Conservation (phyloP, 768 basidiomycete genomes). For the Boletus fagicola region DNA sequence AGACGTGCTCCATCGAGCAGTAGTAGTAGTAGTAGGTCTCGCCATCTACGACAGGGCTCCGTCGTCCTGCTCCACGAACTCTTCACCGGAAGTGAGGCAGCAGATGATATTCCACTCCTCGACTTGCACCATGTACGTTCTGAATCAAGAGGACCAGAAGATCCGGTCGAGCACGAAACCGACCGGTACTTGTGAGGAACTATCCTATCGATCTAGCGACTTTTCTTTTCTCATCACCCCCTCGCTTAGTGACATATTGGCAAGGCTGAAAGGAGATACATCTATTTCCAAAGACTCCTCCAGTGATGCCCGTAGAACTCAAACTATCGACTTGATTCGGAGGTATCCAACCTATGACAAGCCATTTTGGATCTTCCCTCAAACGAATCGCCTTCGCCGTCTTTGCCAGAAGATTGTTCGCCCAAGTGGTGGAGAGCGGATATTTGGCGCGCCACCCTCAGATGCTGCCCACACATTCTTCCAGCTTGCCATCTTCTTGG, state of each 20-base stretch:
- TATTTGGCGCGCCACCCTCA: constrained; percentile 74
- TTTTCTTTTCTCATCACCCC: constrained; percentile 5
- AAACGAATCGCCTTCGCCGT: constrained; percentile 68
- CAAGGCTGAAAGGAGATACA: constrained; percentile 56
- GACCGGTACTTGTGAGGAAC: constrained; percentile 68
- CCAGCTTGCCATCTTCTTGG: constrained; percentile 67
- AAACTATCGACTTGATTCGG: constrained; percentile 83
- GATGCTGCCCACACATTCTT: constrained; percentile 67
- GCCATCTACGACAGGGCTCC: constrained; percentile 57
- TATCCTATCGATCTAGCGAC: not conserved
- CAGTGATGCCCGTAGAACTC: constrained; percentile 63
- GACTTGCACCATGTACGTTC: constrained; percentile 44
- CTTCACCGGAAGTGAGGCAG: constrained; percentile 55
- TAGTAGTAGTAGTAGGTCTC: constrained; percentile 36
- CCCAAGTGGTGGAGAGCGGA: constrained; percentile 81
- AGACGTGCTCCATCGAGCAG: constrained; percentile 15
- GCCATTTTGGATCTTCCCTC: constrained; percentile 85
- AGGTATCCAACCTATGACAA: constrained; percentile 89
- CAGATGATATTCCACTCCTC: constrained; percentile 58
- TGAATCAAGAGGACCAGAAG: constrained; percentile 30
- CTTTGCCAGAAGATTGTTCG: constrained; percentile 81
- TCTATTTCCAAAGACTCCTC: constrained; percentile 48
- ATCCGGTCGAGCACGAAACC: constrained; percentile 54
- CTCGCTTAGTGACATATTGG: constrained; percentile 59
- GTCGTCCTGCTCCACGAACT: constrained; percentile 60